Evolutionary conservation across 2,329 filamentous ascomycete species (phyloP).

Genomic region (Penicillium sp.): DNA sequence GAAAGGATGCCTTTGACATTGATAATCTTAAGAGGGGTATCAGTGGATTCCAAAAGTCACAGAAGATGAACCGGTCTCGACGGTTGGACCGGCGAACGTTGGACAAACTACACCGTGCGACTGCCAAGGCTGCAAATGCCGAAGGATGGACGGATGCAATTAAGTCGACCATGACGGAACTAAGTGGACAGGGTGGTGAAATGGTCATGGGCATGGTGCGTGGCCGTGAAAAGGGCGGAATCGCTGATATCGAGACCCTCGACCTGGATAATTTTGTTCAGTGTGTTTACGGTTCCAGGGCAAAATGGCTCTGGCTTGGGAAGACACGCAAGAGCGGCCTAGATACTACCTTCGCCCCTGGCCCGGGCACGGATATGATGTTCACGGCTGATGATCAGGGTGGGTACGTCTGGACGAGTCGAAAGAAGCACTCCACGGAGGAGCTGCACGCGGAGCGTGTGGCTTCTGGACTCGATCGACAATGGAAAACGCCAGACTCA

Average conservation of each 20-base stretch:
- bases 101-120: constrained; percentile 76
- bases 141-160: constrained; percentile 92
- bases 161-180: constrained; percentile 91
- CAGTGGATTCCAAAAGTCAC: constrained; percentile 83
- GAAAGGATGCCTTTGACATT: constrained; percentile 90
- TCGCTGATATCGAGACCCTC: constrained; percentile 88
- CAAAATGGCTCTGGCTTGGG: constrained; percentile 94
- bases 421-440: constrained; percentile 47
- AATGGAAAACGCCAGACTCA: constrained; percentile 37
- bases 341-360: constrained; percentile 36
- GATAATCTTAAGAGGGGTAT: constrained; percentile 81
- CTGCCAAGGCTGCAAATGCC: constrained; percentile 84
- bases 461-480: constrained; percentile 36
- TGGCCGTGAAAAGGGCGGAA: constrained; percentile 81
- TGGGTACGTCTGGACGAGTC: constrained; percentile 51
- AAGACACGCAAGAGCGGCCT: constrained; percentile 70
- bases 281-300: constrained; percentile 76
- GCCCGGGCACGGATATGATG: constrained; percentile 45
- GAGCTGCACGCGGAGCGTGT: constrained; percentile 37
- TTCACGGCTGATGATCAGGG: constrained; percentile 52
- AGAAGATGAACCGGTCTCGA: constrained; percentile 77
- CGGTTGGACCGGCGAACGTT: constrained; percentile 83
- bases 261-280: constrained; percentile 84
- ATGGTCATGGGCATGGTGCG: constrained; percentile 95
- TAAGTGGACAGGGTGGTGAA: constrained; percentile 91